Base-by-base conservation (phyloP, 2,329 filamentous ascomycete genomes). In the Colletotrichum sp. region DNA sequence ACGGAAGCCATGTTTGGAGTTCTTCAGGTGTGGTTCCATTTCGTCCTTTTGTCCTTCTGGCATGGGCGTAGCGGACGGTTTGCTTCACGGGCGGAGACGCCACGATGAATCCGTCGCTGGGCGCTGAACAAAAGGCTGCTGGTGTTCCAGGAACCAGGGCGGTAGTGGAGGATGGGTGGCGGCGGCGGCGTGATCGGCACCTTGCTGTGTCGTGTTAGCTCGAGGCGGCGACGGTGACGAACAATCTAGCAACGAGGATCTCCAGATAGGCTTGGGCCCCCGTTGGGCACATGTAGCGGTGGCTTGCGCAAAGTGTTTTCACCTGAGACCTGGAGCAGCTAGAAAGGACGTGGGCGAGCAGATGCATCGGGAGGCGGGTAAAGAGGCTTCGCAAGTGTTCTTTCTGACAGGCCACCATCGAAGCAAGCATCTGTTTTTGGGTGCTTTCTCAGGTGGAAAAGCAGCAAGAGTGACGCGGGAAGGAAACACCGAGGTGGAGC, bases 251-350 rank as follows among this genome's bases (percentile, higher is more conserved):
- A 39, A 28, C 15, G 30, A 66, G 36, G 12, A 66, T 74, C 27
- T 66, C 59, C 25, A 61, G 48, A 59, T 66, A 68, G 34, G 64
- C 59, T 55, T 44, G 27, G 65, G 34, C 44, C 64, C 59, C 55
- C 28, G 39, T 72, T 22, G 32, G 28, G 25, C 68, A 64, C 22
- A 69, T 65, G 59, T 59, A 32, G 44, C 69, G 70, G 71, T 65
- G 70, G 65, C 74, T 74, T 73, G 59, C 74, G 65, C 70, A 69
- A 39, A 19, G 44, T 72, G 39, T 57, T 52, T 52, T 69, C 74
- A 74, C 74, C 74, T 76, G 74, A 76, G 74, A 73, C 74, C 48
- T 60, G 25, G 68, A 39, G 44, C 59, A 57, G 57, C 39, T 32
- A 72, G 59, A 44, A 32, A 19, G 22, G 28, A 32, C 12, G 28